Evolutionary conservation across 305 asterid genomes (phyloP).

Genomic region (Fraxinus platypoda): DNA sequence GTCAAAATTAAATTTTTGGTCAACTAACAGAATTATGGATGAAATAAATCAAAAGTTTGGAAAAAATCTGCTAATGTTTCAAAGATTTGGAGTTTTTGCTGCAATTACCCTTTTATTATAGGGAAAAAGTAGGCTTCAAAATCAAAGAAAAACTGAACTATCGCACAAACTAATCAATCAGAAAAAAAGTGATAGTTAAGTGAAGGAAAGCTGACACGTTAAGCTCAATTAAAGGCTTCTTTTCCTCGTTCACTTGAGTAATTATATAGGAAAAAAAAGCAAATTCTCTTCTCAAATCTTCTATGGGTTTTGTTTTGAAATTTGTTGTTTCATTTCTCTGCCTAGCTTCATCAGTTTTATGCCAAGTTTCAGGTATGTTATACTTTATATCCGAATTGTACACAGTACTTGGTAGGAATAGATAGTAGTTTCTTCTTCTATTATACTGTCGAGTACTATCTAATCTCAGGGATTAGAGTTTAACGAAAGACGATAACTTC

Average conservation of each 20-base stretch:
- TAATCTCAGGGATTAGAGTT: background rate
- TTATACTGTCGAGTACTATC: background rate
- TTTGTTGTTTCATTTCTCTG: conserved; percentile 33
- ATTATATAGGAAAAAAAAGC: conserved; percentile 7
- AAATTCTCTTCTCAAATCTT: conserved; percentile 32
- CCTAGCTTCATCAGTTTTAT: conserved; percentile 46
- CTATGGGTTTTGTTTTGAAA: conserved; percentile 45
- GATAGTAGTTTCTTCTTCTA: background rate
- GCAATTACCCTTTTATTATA: too few relatives aligned
- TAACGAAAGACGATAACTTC: background rate
- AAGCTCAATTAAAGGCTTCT: conserved; percentile 21
- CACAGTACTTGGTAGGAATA: background rate
- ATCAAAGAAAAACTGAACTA: conserved; percentile 25
- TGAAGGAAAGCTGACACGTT: conserved; percentile 21
- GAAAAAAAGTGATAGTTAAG: conserved; percentile 35
- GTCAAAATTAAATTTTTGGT: too few relatives aligned
- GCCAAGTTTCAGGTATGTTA: conserved; percentile 75
- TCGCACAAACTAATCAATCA: conserved; percentile 25
- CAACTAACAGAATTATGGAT: too few relatives aligned
- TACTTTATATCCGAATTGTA: background rate
- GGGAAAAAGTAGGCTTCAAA: conserved; percentile 28
- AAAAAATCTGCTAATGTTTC: too few relatives aligned
- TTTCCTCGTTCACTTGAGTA: conserved; percentile 28
- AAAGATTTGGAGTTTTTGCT: too few relatives aligned
- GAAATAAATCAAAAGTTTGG: too few relatives aligned